Conservation (phyloP, 208 protist species). For the Lotmaria passim region DNA sequence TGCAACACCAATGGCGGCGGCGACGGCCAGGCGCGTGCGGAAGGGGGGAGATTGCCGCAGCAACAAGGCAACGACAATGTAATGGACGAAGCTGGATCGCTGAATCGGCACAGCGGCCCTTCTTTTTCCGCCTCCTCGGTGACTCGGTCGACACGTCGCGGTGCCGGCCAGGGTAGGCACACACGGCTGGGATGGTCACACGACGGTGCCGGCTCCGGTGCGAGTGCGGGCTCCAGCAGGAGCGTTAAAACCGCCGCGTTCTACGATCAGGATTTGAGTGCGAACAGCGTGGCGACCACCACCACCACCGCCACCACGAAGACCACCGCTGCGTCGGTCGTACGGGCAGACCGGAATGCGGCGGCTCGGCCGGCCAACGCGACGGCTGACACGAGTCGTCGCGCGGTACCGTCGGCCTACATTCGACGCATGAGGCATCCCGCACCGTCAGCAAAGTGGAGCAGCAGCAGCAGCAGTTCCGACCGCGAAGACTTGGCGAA, state of each 20-base stretch:
- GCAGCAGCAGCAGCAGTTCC: not conserved
- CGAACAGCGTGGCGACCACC: not conserved
- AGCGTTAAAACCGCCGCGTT: not conserved
- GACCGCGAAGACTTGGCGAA: not conserved
- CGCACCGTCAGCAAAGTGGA: not conserved
- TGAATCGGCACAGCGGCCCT: not conserved
- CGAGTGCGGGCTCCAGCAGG: not conserved
- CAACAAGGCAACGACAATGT: not conserved
- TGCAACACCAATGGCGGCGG: not conserved
- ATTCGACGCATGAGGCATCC: not conserved
- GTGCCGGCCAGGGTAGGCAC: not conserved
- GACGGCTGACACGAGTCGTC: not conserved
- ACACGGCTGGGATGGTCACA: not conserved
- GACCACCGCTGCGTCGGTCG: too few relatives aligned
- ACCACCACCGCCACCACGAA: not conserved
- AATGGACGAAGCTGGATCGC: not conserved
- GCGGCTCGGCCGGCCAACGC: not conserved
- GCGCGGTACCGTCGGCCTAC: not conserved
- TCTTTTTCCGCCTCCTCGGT: slow-evolving; percentile 1
- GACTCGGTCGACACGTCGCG: not conserved
- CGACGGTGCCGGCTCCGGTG: not conserved
- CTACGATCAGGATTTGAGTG: not conserved
- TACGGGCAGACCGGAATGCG: not conserved
- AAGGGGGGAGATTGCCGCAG: not conserved
- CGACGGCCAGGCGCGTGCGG: not conserved